These are phyloP conservation scores for Rhizopogon sp. DNA, from an alignment of 768 basidiomycete species.

Conservation along the genomic window DNA sequence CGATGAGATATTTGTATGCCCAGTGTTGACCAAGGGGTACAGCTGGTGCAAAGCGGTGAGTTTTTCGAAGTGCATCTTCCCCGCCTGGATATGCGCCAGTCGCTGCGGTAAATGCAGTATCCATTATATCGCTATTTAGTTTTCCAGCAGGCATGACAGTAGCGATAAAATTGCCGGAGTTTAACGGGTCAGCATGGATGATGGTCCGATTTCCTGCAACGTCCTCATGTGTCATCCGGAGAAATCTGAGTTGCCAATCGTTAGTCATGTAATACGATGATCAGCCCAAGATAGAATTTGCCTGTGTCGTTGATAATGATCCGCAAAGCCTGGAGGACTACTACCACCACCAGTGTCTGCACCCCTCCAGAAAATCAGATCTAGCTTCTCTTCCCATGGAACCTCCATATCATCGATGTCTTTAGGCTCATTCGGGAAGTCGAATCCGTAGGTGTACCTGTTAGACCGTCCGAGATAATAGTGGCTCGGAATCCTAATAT, in stretches of 20 bases:
- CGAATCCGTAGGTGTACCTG: conserved; percentile 90
- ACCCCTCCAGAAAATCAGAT: conserved; percentile 91
- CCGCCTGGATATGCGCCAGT: conserved; percentile 80
- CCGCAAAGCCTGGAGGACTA: conserved; percentile 77
- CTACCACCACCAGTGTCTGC: conserved; percentile 94
- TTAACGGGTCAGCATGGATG: conserved; percentile 63
- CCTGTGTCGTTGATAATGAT: conserved; percentile 86
- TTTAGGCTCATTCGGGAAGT: conserved; percentile 66
- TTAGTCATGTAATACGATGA: background rate
- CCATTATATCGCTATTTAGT: conserved; percentile 81
- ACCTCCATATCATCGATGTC: conserved; percentile 82
- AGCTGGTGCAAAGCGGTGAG: conserved; percentile 67
- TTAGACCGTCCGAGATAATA: conserved; percentile 87
- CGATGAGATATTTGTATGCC: conserved; percentile 89
- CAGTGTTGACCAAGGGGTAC: conserved; percentile 85
- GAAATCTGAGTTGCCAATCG: conserved; percentile 37
- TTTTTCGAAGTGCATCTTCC: conserved; percentile 51
- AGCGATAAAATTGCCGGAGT: conserved; percentile 52
- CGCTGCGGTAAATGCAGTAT: conserved; percentile 78
- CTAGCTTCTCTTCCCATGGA: conserved; percentile 85
- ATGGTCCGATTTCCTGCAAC: conserved; percentile 51
- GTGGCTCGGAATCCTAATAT: conserved; percentile 93
- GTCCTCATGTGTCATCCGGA: conserved; percentile 67
- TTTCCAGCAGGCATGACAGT: conserved; percentile 51
- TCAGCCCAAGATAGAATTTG: conserved; percentile 22